phyloP scores from a whole-genome alignment of 441 rosid species.

The Croton setiger region DNA sequence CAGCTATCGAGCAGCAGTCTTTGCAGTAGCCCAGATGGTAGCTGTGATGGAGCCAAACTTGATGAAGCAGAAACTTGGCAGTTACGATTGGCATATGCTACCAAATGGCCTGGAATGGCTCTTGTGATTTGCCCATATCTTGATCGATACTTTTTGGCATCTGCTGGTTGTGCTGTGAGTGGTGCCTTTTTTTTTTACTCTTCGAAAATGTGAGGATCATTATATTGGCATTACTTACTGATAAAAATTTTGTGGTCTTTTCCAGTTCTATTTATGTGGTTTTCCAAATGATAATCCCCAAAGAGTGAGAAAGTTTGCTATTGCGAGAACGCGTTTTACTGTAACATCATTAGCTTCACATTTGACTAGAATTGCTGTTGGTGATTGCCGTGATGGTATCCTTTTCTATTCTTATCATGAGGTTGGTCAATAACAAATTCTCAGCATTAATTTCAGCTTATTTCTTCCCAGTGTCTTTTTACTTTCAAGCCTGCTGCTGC shows the following conservation, averaged over 20 bases:
- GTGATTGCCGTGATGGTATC: slow-evolving; percentile 98
- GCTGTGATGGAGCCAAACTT: slow-evolving; percentile 76
- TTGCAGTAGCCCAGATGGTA: slow-evolving; percentile 88
- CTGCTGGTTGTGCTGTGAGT: slow-evolving; percentile 98
- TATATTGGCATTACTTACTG: slow-evolving; percentile 18
- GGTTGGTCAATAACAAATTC: slow-evolving; percentile 43
- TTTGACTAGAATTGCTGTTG: slow-evolving; percentile 87
- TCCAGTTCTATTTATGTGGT: slow-evolving; percentile 86
- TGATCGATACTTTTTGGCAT: slow-evolving; percentile 83
- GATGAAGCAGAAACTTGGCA: slow-evolving; percentile 89
- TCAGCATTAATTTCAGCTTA: slow-evolving; percentile 15
- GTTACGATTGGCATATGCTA: slow-evolving; percentile 55
- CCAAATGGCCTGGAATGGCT: slow-evolving; percentile 76
- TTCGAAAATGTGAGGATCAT: slow-evolving; percentile 22
- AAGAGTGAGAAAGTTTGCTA: slow-evolving; percentile 69
- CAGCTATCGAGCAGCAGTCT: slow-evolving; percentile 81
- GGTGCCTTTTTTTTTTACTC: slow-evolving; percentile 18
- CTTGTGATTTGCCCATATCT: slow-evolving; percentile 94
- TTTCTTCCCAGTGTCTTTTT: slow-evolving; percentile 1
- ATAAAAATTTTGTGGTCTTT: slow-evolving; percentile 26
- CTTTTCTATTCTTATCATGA: slow-evolving; percentile 85
- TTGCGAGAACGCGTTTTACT: slow-evolving; percentile 90
- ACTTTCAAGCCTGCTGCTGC: slow-evolving; percentile 1
- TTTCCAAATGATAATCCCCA: slow-evolving; percentile 69
- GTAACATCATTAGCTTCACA: slow-evolving; percentile 70